phyloP scores from a whole-genome alignment of 1,284 basidiomycete species.

The Phylloboletellus chloephorus region DNA sequence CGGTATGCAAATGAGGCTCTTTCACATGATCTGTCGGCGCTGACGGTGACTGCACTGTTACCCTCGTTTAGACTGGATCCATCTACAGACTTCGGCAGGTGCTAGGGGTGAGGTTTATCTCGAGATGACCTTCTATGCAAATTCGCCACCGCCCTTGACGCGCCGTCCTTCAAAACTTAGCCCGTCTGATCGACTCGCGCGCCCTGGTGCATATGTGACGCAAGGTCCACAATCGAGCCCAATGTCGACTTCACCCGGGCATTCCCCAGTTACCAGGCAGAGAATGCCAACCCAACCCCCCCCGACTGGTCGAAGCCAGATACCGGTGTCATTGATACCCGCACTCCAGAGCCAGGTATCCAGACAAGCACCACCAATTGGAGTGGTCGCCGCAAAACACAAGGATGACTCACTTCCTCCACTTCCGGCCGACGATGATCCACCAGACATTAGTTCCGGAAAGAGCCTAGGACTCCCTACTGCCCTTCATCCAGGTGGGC shows the following conservation, averaged over 20 bases:
- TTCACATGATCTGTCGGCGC: constrained; percentile 1
- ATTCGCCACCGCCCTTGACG: constrained; percentile 46
- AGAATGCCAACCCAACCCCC: constrained; percentile 10
- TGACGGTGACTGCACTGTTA: constrained; percentile 9
- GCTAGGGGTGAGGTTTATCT: constrained; percentile 68
- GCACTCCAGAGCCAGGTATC: constrained; percentile 16
- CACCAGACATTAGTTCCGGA: constrained; percentile 8
- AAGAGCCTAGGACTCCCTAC: constrained; percentile 32
- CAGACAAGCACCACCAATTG: constrained; percentile 4
- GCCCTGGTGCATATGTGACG: constrained; percentile 23
- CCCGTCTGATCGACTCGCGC: constrained; percentile 40
- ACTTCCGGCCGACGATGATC: constrained; percentile 30
- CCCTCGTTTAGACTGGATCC: constrained; percentile 64
- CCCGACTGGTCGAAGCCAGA: constrained; percentile 1
- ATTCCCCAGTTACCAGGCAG: constrained; percentile 11
- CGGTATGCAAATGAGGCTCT: constrained; percentile 39
- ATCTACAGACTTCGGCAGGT: constrained; percentile 48
- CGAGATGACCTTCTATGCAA: constrained; percentile 73
- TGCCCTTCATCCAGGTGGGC: constrained; percentile 40
- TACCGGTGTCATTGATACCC: constrained; percentile 24
- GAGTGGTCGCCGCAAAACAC: constrained; percentile 6
- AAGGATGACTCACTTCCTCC: constrained; percentile 33
- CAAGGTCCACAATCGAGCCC: constrained; percentile 9
- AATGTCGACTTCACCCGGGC: constrained; percentile 5
- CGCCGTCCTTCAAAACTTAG: constrained; percentile 44